Percentiles rank a stretch among this genome's conserved stretches.
These are phyloP conservation scores for Ensete ventricosum DNA, from an alignment of 176 grass and related monocot species.

Conservation along the genomic window DNA sequence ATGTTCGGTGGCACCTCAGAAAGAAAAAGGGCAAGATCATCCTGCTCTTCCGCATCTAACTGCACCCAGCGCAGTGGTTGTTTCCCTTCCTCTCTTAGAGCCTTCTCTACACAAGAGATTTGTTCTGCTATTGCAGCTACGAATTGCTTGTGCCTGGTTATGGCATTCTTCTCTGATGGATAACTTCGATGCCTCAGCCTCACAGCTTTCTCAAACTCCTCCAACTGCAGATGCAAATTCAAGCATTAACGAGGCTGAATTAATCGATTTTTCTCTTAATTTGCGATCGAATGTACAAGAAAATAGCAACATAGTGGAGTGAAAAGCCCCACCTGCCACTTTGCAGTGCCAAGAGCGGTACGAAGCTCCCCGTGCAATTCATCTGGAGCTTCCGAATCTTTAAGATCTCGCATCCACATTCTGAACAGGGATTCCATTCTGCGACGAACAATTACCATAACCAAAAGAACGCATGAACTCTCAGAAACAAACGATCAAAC, in stretches of 20 bases:
- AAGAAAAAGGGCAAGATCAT: constrained; percentile 80
- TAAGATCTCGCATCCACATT: constrained; percentile 46
- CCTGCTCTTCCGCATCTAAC: constrained; percentile 62
- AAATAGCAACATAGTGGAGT: not conserved
- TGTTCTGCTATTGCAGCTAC: constrained; percentile 54
- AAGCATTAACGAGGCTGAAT: not conserved
- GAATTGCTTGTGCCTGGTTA: constrained; percentile 60
- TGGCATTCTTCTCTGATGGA: constrained; percentile 47
- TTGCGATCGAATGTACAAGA: constrained; percentile 1
- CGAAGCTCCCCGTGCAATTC: constrained; percentile 62
- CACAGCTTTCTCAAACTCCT: constrained; percentile 83
- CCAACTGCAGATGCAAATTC: constrained; percentile 37
- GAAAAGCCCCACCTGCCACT: constrained; percentile 67
- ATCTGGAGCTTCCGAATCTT: constrained; percentile 25
- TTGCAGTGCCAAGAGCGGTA: constrained; percentile 78
- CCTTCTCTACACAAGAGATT: constrained; percentile 51
- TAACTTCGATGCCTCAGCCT: constrained; percentile 44
- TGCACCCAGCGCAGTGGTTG: constrained; percentile 60
- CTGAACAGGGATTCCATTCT: constrained; percentile 92
- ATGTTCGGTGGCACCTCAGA: constrained; percentile 35
- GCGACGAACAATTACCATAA: constrained; percentile 11
- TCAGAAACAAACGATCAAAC: not conserved
- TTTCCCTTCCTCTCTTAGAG: constrained; percentile 29
- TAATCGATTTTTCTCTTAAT: constrained; percentile 6
- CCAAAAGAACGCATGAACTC: not conserved